A percentile compares a stretch with the other conserved stretches of the same genome.
Conservation (phyloP, 305 asterid species). For the Caryopteris hybrid region DNA sequence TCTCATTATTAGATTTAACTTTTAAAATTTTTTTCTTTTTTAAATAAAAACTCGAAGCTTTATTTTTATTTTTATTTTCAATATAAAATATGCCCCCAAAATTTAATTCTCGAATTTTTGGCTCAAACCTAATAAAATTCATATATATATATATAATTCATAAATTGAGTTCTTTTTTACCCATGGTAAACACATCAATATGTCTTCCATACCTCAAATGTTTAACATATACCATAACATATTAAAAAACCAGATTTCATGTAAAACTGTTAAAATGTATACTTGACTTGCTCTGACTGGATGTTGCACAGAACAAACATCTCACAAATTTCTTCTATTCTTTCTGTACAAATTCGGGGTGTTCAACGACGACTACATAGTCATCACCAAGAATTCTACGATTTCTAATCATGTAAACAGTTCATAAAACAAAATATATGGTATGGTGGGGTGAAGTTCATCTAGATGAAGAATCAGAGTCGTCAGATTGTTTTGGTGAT, state of each 20-base stretch:
- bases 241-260: not conserved
- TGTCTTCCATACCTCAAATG: no score
- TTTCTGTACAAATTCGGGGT: constrained; percentile 29
- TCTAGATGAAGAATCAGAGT: constrained; percentile 34
- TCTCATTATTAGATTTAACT: no score
- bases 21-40: no score
- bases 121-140: no score
- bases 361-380: constrained; percentile 7
- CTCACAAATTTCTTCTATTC: constrained; percentile 13
- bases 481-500: constrained; percentile 38
- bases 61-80: no score
- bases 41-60: no score
- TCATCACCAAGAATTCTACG: constrained; percentile 13
- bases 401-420: constrained; percentile 16
- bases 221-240: no score
- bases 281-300: constrained; percentile 12
- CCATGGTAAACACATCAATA: no score
- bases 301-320: constrained; percentile 6
- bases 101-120: no score
- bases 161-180: no score
- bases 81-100: no score
- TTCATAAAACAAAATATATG: not conserved
- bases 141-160: no score
- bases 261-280: not conserved
- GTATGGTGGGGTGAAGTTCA: constrained; percentile 12